Evolutionary conservation across 257 asterid genomes (phyloP), one percentile per base, ranked within the genome.

Genomic region (Gardenia jasminoides): DNA sequence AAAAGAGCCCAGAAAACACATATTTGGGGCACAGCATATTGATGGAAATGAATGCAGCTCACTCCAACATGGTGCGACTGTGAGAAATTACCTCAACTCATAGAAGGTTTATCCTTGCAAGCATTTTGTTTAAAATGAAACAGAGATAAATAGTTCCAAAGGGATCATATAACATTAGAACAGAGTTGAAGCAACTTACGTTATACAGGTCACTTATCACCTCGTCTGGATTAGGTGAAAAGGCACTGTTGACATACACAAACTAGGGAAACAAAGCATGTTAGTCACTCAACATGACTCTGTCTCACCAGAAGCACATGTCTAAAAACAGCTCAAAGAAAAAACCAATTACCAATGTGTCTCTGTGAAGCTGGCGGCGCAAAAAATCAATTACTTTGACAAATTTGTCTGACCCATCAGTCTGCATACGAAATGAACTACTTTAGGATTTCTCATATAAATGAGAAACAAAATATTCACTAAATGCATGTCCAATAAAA

Each of bases 221-320:
- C 88, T 96, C 97, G 85, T 96, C 99, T 11, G 99, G 96, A 86
- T 91, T 92, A 46, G 99, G 99, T 12, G 97, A 93, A 88, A 96
- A 93, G 76, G 97, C 97, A 69, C 99, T 93, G 94, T 96, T 96
- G 78, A 93, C 96, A 80, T 96, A 93, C 70, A 95, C 99, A 91
- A 95, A 95, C 99, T 92, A 82, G 67, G 56, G 67, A 41, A 77
- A 65, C 70, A 76, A 41, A 30, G 74, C 43, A 79, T 46, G 47
- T 82, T 70, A 83, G 80, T 68, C 67, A 74, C 78, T 76, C 36
- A 22, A 58, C 30, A 8, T 22, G 61, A 52, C 24, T 13, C 64
- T 3, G 26, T 70, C 62, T 67, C 44, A 61, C 11, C 69, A 28
- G 19, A 50, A 47, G n/a, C 10, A 22, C 8, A 17, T 20, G 20